Evolutionary conservation across 164 flowering plant genomes (phyloP), one percentile per base, ranked within the genome.

Genomic region (Vitis rotundifolia): DNA sequence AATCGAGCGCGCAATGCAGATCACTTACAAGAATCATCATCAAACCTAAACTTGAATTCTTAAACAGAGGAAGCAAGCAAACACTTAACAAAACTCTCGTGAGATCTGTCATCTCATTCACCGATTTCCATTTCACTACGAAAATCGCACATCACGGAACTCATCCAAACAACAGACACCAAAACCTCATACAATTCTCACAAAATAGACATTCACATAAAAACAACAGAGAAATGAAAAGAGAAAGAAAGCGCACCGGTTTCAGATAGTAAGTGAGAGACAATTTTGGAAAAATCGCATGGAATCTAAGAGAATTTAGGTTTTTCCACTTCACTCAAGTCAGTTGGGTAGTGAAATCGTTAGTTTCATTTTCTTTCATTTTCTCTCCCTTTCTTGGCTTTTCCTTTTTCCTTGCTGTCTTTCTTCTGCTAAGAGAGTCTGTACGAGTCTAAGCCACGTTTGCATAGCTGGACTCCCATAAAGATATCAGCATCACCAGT

Each of bases 401-500:
- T 37, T 68, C 58, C 63, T 57, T 63, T 58, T 61, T 19, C 14
- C 11, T 59, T 51, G 8, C 15, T 44, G 7, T 59, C 44, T 51
- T 31, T 53, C 11, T 18, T 54, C 54, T 22, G 18, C 13, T 29
- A 53, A 14, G 19, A 8, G 52, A 48, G 62, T 57, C 62, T 28
- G 18, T 49, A 29, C 76, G 67, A 74, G 77, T 75, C 77, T 61
- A 70, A 70, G 57, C 77, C 70, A 75, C 77, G 70, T 61, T 49
- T 59, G 70, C 73, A 9, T 63, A 63, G 76, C 76, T 73, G 72
- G 72, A 68, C 44, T 68, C 61, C 9, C 58, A 19, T 59, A 18
- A 28, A 59, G 29, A 63, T 50, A 19, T 61, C 51, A 58, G 65
- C 55, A 62, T 58, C 63, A 37, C 44, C 44, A 37, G 44, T 6